A percentile compares a stretch with the other conserved stretches of the same genome.
These are phyloP conservation scores for Phtheirospermum japonicum DNA, from an alignment of 257 asterid species.

Conservation along the genomic window DNA sequence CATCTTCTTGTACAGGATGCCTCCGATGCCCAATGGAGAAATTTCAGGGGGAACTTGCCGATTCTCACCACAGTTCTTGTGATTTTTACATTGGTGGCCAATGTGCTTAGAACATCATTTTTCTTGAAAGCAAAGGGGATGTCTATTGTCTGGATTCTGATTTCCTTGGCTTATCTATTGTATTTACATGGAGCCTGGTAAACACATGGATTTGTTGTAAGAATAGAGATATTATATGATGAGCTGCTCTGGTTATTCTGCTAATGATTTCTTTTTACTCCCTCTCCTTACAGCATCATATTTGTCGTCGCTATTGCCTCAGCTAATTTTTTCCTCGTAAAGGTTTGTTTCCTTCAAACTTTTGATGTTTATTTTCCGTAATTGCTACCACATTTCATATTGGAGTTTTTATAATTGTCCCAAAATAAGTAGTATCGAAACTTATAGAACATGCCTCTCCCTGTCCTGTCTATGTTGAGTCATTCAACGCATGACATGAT, in stretches of 20 bases:
- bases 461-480: neutral
- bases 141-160: conserved; percentile 70
- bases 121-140: conserved; percentile 77
- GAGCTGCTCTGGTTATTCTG: conserved; percentile 24
- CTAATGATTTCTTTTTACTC: conserved; percentile 23
- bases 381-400: conserved; percentile 11
- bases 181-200: conserved; percentile 96
- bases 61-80: conserved; percentile 68
- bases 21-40: conserved; percentile 97
- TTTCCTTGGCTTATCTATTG: conserved; percentile 62
- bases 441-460: neutral
- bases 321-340: conserved; percentile 77
- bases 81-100: conserved; percentile 66
- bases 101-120: conserved; percentile 39
- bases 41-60: conserved; percentile 75
- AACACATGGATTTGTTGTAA: conserved; percentile 19
- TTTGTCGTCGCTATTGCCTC: conserved; percentile 67
- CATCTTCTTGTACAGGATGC: conserved; percentile 50
- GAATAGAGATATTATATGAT: conserved; percentile 20
- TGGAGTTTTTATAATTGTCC: neutral
- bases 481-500: neutral
- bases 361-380: conserved; percentile 20
- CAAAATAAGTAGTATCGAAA: conserved; percentile 8
- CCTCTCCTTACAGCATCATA: conserved; percentile 54
- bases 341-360: conserved; percentile 50